Conservation (phyloP, 2,329 filamentous ascomycete genomes). For the Diaporthe sp. region DNA sequence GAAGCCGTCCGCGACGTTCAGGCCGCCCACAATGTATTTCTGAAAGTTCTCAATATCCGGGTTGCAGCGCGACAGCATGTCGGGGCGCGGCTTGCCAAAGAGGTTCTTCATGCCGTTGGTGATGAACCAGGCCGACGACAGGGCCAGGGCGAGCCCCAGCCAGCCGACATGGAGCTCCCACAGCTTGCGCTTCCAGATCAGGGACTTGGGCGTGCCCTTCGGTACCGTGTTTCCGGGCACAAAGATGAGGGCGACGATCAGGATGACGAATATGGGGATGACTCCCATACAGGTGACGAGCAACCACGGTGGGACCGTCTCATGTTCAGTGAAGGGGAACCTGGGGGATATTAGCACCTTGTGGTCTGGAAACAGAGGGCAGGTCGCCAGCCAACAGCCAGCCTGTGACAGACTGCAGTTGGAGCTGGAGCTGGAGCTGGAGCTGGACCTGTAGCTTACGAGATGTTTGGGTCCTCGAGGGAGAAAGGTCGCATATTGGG, state of each 20-base stretch:
- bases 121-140: constrained; percentile 80
- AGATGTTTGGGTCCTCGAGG: constrained; percentile 79
- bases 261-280: constrained; percentile 74
- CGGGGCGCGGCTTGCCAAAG: constrained; percentile 78
- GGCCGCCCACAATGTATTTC: constrained; percentile 71
- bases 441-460: constrained; percentile 55
- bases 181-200: constrained; percentile 83
- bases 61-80: constrained; percentile 82
- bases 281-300: constrained; percentile 72
- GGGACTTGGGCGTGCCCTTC: constrained; percentile 67
- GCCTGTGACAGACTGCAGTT: neutral
- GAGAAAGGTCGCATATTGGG: constrained; percentile 79
- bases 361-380: neutral
- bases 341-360: constrained; percentile 46
- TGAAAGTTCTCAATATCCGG: constrained; percentile 76
- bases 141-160: constrained; percentile 81
- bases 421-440: neutral
- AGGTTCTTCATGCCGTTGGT: constrained; percentile 88
- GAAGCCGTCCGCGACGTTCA: constrained; percentile 65
- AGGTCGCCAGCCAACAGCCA: neutral
- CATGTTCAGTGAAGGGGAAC: constrained; percentile 76
- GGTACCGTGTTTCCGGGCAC: constrained; percentile 78
- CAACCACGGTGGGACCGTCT: constrained; percentile 76
- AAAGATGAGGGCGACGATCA: constrained; percentile 74
- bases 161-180: constrained; percentile 92